Evolutionary conservation across 2,329 filamentous ascomycete genomes (phyloP).

Genomic region (Phyllosticta citrichinensis): DNA sequence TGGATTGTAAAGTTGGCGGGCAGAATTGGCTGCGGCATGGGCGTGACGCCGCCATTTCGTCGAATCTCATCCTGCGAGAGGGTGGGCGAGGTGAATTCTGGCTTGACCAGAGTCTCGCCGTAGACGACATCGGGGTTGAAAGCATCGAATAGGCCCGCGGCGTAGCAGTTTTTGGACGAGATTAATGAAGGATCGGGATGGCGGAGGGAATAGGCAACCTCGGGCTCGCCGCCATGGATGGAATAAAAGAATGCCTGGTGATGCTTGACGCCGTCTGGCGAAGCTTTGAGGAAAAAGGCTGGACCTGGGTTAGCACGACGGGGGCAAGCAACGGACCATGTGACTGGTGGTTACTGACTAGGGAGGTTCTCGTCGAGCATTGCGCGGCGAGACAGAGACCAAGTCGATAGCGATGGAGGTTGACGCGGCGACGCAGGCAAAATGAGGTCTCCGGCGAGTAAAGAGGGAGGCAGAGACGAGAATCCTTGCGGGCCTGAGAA

Average conservation of each 20-base stretch:
- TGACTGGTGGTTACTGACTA: constrained; percentile 31
- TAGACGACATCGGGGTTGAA: constrained; percentile 73
- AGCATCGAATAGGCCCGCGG: constrained; percentile 73
- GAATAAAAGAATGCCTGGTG: constrained; percentile 46
- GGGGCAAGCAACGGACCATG: constrained; percentile 31
- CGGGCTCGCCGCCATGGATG: constrained; percentile 70
- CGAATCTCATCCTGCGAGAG: constrained; percentile 74
- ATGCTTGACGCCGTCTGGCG: constrained; percentile 41
- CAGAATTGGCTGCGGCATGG: constrained; percentile 59
- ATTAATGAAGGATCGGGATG: constrained; percentile 62
- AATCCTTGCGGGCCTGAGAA: background rate
- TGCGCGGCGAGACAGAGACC: background rate
- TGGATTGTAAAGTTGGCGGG: constrained; percentile 74
- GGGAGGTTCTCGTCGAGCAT: constrained; percentile 97
- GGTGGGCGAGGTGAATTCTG: constrained; percentile 75
- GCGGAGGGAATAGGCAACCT: constrained; percentile 70
- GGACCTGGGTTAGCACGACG: constrained; percentile 25
- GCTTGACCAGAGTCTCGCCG: constrained; percentile 73
- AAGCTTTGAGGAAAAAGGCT: constrained; percentile 52
- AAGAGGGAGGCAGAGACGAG: background rate
- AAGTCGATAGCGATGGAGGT: background rate
- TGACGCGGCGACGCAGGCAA: background rate
- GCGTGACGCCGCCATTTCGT: constrained; percentile 53
- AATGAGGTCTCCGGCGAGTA: background rate
- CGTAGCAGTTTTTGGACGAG: constrained; percentile 72